Evolutionary conservation across 2,329 filamentous ascomycete species (phyloP), one percentile per base, ranked within the genome.

Genomic region (Trichoderma sp.): DNA sequence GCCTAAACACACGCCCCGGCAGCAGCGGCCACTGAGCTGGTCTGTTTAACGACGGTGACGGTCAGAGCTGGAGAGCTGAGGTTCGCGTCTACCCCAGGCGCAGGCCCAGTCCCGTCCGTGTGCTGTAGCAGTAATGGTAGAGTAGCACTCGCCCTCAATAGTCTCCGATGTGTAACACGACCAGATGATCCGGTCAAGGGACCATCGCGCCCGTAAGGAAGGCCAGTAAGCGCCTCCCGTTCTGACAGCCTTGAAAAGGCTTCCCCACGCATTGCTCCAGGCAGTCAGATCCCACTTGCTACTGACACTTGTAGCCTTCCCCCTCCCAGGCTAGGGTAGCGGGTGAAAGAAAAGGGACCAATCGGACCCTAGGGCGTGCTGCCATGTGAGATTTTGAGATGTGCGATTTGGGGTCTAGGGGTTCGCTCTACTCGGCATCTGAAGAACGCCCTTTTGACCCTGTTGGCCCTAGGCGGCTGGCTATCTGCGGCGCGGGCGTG

Each of bases 301-400:
- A 21, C 19, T 14, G 44, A 19, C 30, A 14, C 26, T 34, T 52
- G 50, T 34, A 28, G 50, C 59, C 3, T 24, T 62, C 54, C 50
- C 50, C 50, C 54, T 41, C 34, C 50, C 60, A 63, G 54, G 50
- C 41, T 41, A 26, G 34, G 34, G 47, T 34, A n/a, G 48, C 28
- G 39, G 28, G 50, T n/a, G 41, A 50, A 39, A 26, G 26, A 55
- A 24, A 50, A 39, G 14, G 26, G 45, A 10, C 50, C 60, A 63
- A 63, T 63, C 60, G 52, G 48, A 55, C 60, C 60, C 50, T 39
- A 55, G 50, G 50, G 19, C 26, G 24, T 34, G 50, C 50, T 63
- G 60, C 60, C 60, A 63, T 63, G 60, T 63, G 60, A 55, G 60
- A 63, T 63, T 63, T 63, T 63, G 60, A 59, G 60, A 63, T 47